Evolutionary conservation across 2,329 filamentous ascomycete species (phyloP), one percentile per base, ranked within the genome.

Genomic region (Aspergillus vadensis): DNA sequence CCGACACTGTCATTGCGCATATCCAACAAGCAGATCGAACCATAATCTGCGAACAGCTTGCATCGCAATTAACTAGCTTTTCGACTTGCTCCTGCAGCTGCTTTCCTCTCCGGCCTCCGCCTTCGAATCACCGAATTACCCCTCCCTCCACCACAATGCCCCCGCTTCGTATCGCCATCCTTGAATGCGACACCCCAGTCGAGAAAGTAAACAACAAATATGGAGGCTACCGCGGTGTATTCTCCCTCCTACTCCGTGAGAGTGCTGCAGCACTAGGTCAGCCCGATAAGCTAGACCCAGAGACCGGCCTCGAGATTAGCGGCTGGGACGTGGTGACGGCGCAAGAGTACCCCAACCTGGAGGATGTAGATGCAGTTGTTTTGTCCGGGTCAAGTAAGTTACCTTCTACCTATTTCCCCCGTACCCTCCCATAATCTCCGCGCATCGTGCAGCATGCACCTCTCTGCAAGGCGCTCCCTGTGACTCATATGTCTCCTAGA

Each of bases 101-200:
- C 44, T 41, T 30, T 30, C 12, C 48, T 10, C 48, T n/a, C 12
- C 25, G 19, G 32, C 27, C 17, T 14, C 8, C 14, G 5, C 23
- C 47, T 36, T 56, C 21, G 23, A 39, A 51, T 12, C 12, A 25
- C 48, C 36, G 10, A n/a, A n/a, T 14, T n/a, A 17, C 21, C 48
- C 30, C 30, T 19, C 36, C 12, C 32, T 30, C 47, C 25, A 3
- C 19, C 44, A 65, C 52, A 43, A 79, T 79, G 76, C 69, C 63
- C 15, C 85, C 85, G 30, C 79, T 94, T 67, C 89, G 91, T 58
- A 89, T 97, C 76, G 92, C 93, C 50, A 85, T 98, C 68, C 87
- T 98, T 67, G 91, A 97, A 82, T 89, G 91, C 80, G 94, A 97
- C 77, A 90, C 86, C 1, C 92, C 92, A 1, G 81, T 90, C 53